Conservation (phyloP, 2,329 filamentous ascomycete genomes). For the Chalaropsis ovoidea region DNA sequence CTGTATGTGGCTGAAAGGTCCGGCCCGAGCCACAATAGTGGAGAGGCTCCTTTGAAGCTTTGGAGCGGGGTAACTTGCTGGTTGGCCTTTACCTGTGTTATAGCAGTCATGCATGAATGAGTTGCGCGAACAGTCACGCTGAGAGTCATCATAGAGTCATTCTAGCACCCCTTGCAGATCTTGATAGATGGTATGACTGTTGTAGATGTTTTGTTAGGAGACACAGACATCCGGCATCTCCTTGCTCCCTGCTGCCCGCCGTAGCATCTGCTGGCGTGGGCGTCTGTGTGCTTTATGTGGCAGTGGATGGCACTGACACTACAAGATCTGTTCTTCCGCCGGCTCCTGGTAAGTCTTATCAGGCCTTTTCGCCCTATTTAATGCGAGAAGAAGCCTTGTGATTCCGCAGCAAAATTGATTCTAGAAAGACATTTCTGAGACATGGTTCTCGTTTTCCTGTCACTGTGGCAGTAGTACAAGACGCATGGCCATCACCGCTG, state of each 20-base stretch:
- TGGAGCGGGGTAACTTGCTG: constrained; percentile 4
- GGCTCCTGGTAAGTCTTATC: not conserved
- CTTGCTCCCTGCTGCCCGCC: not conserved
- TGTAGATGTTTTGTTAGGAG: not conserved
- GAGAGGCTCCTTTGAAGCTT: not conserved
- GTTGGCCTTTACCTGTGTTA: not conserved
- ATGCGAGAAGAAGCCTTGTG: no score
- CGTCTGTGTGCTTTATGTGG: not conserved
- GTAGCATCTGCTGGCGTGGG: not conserved
- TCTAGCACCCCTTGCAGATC: not conserved
- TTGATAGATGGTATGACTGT: not conserved
- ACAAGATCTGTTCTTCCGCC: not conserved
- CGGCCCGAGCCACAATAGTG: constrained; percentile 12
- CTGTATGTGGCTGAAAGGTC: not conserved
- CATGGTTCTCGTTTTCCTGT: not conserved
- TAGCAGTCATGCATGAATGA: not conserved
- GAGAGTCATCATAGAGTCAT: constrained; percentile 5
- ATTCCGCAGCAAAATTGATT: not conserved
- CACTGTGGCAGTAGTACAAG: not conserved
- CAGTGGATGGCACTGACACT: not conserved
- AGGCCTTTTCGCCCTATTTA: no score
- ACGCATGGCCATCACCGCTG: not conserved
- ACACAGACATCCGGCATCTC: not conserved
- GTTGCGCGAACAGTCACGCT: not conserved
- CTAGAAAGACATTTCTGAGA: not conserved